A percentile compares a stretch with the other conserved stretches of the same genome.
Evolutionary conservation across 2,329 filamentous ascomycete species (phyloP).

Genomic region (Fusarium goolgardi): DNA sequence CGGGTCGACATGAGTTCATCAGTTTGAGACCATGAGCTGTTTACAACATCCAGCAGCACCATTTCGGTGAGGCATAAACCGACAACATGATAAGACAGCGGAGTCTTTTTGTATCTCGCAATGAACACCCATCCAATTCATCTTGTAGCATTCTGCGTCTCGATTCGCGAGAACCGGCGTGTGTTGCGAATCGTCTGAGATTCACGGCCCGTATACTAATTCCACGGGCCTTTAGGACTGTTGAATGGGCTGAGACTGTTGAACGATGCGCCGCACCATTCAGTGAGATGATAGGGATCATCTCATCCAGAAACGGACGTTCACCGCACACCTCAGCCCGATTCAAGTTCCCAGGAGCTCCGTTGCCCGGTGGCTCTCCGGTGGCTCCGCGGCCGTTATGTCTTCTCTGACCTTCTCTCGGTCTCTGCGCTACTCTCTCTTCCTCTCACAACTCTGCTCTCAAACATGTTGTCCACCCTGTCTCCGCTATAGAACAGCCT

Average conservation of each 20-base stretch:
- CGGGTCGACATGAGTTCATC: conserved; percentile 43
- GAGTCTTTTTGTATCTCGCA: conserved; percentile 31
- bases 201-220: conserved; percentile 21
- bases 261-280: conserved; percentile 33
- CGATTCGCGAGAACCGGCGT: conserved; percentile 40
- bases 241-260: conserved; percentile 41
- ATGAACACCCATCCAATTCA: conserved; percentile 29
- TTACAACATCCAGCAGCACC: conserved; percentile 38
- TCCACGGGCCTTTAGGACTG: conserved; percentile 22
- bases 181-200: conserved; percentile 26
- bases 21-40: conserved; percentile 41
- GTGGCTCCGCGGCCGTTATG: conserved; percentile 42
- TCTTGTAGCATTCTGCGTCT: conserved; percentile 37
- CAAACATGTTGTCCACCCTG: conserved; percentile 30
- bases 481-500: conserved; percentile 38
- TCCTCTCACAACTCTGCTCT: conserved; percentile 35
- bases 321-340: conserved; percentile 47
- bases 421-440: conserved; percentile 40
- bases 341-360: conserved; percentile 27
- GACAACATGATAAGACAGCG: conserved; percentile 36
- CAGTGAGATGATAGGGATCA: conserved; percentile 33
- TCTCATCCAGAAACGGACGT: conserved; percentile 20
- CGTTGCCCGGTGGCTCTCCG: conserved; percentile 42
- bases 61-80: conserved; percentile 43
- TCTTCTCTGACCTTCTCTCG: conserved; percentile 38